Evolutionary conservation across 2,329 filamentous ascomycete genomes (phyloP).

Genomic region (Fusarium sp.): DNA sequence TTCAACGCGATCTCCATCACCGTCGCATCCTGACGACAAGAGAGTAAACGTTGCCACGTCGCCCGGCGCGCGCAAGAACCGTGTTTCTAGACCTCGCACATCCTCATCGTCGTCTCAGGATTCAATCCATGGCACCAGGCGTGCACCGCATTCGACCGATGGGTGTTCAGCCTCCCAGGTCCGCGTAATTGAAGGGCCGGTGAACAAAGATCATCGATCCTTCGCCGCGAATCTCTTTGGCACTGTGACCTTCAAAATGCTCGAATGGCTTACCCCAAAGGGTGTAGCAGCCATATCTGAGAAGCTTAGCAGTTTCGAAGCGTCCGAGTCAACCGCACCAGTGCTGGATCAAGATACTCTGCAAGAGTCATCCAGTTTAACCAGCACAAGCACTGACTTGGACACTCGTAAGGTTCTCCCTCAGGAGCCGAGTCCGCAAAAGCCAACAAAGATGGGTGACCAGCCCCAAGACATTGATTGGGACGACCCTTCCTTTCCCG

Average conservation of each 20-base stretch:
- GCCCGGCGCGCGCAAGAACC: slow-evolving; percentile 12
- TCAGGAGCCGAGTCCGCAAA: not conserved
- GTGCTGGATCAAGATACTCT: not conserved
- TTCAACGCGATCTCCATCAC: slow-evolving; percentile 43
- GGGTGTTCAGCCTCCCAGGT: slow-evolving; percentile 45
- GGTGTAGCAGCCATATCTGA: slow-evolving; percentile 63
- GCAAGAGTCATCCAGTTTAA: not conserved
- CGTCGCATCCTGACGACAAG: slow-evolving; percentile 36
- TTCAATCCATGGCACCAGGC: not conserved
- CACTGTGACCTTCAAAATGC: slow-evolving; percentile 74
- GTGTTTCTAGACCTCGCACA: slow-evolving; percentile 3
- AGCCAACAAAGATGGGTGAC: not conserved
- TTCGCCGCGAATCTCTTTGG: slow-evolving; percentile 73
- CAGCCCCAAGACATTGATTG: slow-evolving; percentile 4
- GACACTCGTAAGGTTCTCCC: not conserved
- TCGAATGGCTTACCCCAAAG: slow-evolving; percentile 75
- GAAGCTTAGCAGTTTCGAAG: slow-evolving; percentile 45
- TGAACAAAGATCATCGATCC: slow-evolving; percentile 68
- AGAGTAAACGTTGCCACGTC: slow-evolving; percentile 18
- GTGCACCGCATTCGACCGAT: not conserved
- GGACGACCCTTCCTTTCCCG: slow-evolving; percentile 3
- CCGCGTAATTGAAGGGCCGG: slow-evolving; percentile 58
- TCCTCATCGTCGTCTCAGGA: slow-evolving; percentile 20
- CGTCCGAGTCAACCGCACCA: not conserved
- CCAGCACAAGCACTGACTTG: not conserved